Base-by-base conservation (phyloP, 192 early-diverging fungal species). In the Lobosporangium transversale region DNA sequence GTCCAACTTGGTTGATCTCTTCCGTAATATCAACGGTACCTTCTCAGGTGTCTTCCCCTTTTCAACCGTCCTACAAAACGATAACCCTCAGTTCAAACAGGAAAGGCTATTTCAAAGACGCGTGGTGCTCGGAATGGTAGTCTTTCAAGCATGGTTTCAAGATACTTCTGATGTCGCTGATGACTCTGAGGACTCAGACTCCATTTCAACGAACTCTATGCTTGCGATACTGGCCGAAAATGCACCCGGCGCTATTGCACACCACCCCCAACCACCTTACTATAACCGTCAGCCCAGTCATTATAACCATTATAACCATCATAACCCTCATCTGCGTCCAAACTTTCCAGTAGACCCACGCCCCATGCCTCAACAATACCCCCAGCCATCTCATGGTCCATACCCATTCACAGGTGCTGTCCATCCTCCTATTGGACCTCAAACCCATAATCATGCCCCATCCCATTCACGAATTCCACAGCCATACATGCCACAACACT, bases 1-100 rank as follows among this genome's bases (percentile, higher is more conserved):
- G 6, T 44, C 73, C n/a, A 76, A 67, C 23, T 18, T 76, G 10
- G 48, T 47, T 1, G 64, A 66, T 37, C 63, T 76, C 20, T 53
- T 76, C 20, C 63, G 37, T 20, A 67, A 76, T 52, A 66, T 67
- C 29, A 52, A 76, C 23, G 54, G 64, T 3, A 76, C 73, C 8
- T 76, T 76, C 47, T 76, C 73, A 0, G 73, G 73, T 23, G 64
- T 67, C 14, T 76, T 76, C 54, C 36, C 73, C 0, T 66, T 67
- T 50, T 53, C 70, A 3, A 49, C 29, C 0, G 53, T 67, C 17
- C 26, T 67, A 7, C 58, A 67, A n/a, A 66, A 66, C n/a, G 53
- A 53, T 7, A 14, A 58, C 4, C 61, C 70, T 6, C 9, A 53
- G 1, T 48, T 76, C 2, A 29, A 7, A 10, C 21, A 30, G 18